Evolutionary conservation across 371 early-diverging fungal species (phyloP).

Genomic region (Dichotomocladium elegans): DNA sequence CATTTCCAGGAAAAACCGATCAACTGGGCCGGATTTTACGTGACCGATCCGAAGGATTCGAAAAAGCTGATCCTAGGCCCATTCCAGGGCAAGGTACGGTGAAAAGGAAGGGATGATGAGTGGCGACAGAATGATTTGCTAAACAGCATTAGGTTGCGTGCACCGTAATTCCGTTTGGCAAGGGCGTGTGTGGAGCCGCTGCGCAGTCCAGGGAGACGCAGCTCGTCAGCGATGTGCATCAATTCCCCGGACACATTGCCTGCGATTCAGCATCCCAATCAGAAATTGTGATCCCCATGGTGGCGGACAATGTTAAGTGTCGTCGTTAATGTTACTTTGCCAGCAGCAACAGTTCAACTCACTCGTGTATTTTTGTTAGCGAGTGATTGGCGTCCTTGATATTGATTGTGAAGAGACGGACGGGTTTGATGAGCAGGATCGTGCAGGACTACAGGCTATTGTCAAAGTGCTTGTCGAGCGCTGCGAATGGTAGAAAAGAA

Average conservation of each 20-base stretch:
- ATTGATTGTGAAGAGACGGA: slow-evolving; percentile 73
- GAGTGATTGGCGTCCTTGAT: slow-evolving; percentile 80
- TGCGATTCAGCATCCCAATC: slow-evolving; percentile 87
- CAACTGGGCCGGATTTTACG: slow-evolving; percentile 92
- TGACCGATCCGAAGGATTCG: slow-evolving; percentile 49
- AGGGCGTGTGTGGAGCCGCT: slow-evolving; percentile 89
- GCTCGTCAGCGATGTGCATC: slow-evolving; percentile 77
- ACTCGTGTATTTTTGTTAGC: slow-evolving; percentile 18
- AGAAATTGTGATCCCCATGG: slow-evolving; percentile 88
- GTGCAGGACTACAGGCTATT: slow-evolving; percentile 67
- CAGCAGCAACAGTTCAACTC: too few species aligned
- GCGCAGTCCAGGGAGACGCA: slow-evolving; percentile 52
- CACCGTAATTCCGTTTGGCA: slow-evolving; percentile 75
- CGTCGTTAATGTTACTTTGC: neutral
- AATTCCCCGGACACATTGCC: slow-evolving; percentile 89
- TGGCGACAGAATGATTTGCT: neutral
- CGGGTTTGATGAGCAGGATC: slow-evolving; percentile 78
- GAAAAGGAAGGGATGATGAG: neutral
- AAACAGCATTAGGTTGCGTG: slow-evolving; percentile 62
- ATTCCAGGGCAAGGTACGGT: slow-evolving; percentile 80
- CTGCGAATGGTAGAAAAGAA: slow-evolving; percentile 48
- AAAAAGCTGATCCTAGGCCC: slow-evolving; percentile 75
- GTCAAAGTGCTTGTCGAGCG: slow-evolving; percentile 59
- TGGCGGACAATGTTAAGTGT: slow-evolving; percentile 51
- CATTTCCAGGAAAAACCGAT: slow-evolving; percentile 73